Evolutionary conservation across 1,139 yeast species (phyloP).

Genomic region (Cylindricascospora bacillispora): DNA sequence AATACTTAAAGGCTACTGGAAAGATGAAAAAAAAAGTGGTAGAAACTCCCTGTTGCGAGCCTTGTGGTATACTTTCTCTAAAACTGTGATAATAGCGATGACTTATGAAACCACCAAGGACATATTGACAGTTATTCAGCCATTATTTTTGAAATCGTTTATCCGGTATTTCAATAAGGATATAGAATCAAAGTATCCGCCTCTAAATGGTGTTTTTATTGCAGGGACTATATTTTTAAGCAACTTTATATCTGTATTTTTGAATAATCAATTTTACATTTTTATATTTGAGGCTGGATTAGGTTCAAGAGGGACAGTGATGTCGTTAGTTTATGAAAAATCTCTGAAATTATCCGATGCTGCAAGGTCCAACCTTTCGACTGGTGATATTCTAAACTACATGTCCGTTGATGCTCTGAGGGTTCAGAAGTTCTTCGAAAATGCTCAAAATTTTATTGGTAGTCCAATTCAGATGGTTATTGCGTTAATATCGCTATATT

Average conservation of each 20-base stretch:
- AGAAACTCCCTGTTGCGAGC: constrained; percentile 33
- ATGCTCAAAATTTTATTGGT: constrained; percentile 41
- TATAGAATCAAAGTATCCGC: constrained; percentile 24
- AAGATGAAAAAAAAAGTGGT: constrained; percentile 22
- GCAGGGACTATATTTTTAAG: constrained; percentile 38
- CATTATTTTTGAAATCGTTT: constrained; percentile 40
- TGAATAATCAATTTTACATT: constrained; percentile 41
- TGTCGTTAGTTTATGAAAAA: constrained; percentile 40
- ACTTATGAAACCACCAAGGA: constrained; percentile 35
- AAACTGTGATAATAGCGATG: constrained; percentile 32
- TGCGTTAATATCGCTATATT: constrained; percentile 43
- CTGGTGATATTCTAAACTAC: constrained; percentile 47
- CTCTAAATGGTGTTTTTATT: constrained; percentile 39
- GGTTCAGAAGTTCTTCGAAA: constrained; percentile 40
- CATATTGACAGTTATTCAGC: constrained; percentile 38
- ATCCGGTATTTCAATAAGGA: constrained; percentile 35
- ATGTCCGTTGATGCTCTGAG: constrained; percentile 49
- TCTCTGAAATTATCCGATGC: constrained; percentile 37
- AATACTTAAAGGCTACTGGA: constrained; percentile 29
- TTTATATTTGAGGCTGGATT: constrained; percentile 40
- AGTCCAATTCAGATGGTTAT: constrained; percentile 47
- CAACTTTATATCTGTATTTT: constrained; percentile 34
- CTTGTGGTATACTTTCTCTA: constrained; percentile 38
- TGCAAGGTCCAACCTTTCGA: constrained; percentile 33
- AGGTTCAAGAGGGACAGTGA: constrained; percentile 39